These are phyloP conservation scores for Letharia lupina DNA, from an alignment of 495 filamentous ascomycete genomes.

Conservation along the genomic window DNA sequence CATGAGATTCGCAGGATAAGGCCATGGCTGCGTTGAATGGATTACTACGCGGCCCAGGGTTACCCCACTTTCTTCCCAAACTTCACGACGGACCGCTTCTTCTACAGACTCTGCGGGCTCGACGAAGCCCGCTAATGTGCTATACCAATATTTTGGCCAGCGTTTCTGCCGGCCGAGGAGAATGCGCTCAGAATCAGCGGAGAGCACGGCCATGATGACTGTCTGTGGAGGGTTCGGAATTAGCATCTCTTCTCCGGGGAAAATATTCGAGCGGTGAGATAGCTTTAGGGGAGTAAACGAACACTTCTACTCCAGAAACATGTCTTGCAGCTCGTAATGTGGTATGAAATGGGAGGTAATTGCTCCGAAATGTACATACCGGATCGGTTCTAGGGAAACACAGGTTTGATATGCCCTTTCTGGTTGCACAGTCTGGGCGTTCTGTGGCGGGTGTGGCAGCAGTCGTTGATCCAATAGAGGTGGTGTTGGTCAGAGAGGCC, in stretches of 20 bases:
- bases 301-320: background rate
- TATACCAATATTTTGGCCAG: slow-evolving; percentile 80
- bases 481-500: slow-evolving; percentile 33
- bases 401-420: slow-evolving; percentile 67
- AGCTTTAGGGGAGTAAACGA: background rate
- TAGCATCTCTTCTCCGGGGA: background rate
- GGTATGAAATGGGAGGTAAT: background rate
- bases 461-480: slow-evolving; percentile 34
- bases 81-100: slow-evolving; percentile 88
- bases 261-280: no score
- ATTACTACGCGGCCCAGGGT: slow-evolving; percentile 78
- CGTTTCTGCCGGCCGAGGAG: slow-evolving; percentile 79
- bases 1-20: slow-evolving; percentile 86
- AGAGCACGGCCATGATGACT: slow-evolving; percentile 88
- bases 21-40: slow-evolving; percentile 89
- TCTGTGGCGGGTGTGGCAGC: slow-evolving; percentile 32
- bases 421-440: slow-evolving; percentile 65
- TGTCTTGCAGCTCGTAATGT: background rate
- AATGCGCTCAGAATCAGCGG: slow-evolving; percentile 59
- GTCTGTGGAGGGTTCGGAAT: background rate
- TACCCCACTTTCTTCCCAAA: slow-evolving; percentile 92
- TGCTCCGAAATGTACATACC: background rate
- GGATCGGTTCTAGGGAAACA: slow-evolving; percentile 62
- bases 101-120: slow-evolving; percentile 93
- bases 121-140: slow-evolving; percentile 85